A percentile compares a stretch with the other conserved stretches of the same genome.
Conservation (phyloP, 768 basidiomycete genomes). For the Mycena vitilis region DNA sequence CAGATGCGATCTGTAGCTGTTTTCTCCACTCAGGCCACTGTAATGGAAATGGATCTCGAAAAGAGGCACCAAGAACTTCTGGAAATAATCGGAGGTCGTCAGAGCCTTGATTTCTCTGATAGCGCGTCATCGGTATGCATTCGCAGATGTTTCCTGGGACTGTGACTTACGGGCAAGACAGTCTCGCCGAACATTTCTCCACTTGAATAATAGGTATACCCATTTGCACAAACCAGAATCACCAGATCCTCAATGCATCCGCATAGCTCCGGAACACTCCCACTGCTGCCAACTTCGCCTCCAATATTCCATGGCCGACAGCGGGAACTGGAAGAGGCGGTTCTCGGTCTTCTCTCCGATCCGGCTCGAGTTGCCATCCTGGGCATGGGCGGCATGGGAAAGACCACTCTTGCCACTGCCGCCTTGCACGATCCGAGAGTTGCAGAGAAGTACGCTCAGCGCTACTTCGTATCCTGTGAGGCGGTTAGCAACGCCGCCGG, state of each 20-base stretch:
- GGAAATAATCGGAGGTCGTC: neutral
- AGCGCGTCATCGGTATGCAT: slow-evolving; percentile 1
- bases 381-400: slow-evolving; percentile 10
- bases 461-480: slow-evolving; percentile 13
- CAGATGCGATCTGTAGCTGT: neutral
- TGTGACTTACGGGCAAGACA: neutral
- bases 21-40: neutral
- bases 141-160: neutral
- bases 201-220: slow-evolving; percentile 11
- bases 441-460: neutral
- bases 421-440: slow-evolving; percentile 4
- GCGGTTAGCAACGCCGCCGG: neutral
- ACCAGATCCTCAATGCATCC: neutral
- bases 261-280: neutral
- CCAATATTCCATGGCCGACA: slow-evolving; percentile 8
- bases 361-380: slow-evolving; percentile 5
- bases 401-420: slow-evolving; percentile 2
- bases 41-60: slow-evolving; percentile 2
- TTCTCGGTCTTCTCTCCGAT: slow-evolving; percentile 1
- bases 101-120: neutral
- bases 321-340: neutral
- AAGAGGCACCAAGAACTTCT: slow-evolving; percentile 1
- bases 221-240: neutral
- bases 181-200: neutral
- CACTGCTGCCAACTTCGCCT: neutral